Base-by-base conservation (phyloP, 345 rosid genomes). In the Pugionium cornutum region DNA sequence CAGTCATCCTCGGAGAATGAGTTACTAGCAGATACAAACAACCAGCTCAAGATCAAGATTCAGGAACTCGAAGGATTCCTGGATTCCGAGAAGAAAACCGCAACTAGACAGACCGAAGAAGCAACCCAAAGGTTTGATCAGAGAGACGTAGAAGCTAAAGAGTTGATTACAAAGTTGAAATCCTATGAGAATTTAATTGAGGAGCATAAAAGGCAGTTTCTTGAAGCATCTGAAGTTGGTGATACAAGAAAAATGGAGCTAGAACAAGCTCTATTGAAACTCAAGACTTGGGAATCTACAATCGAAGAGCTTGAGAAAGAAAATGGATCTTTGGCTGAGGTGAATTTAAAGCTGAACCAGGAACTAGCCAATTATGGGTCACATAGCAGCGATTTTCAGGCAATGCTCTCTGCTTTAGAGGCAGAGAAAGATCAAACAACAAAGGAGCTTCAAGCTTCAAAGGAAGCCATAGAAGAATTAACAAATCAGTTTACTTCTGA, bases 231-330 rank as follows among this genome's bases (percentile, higher is more conserved):
- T 26, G 70, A 45, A 9, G 58, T 76, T 60, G 69, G 87, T 70
- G 89, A 75, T 67, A 70, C 83, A 62, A 76, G 59, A 58, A 67
- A 81, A 72, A 25, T 58, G 31, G 89, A 85, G 86, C 76, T 87
- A 61, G 91, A 83, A 65, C 86, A 87, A 49, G 52, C 84, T 51
- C 67, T 78, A 37, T 62, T 4, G 41, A 84, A 84, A 62, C 40
- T 85, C 34, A 82, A 82, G 65, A 78, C 77, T 57, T 68, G 83
- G 37, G 89, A 88, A 78, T 70, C 69, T 51, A 58, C 78, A 44
- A 57, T 83, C 29, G 77, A 84, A 83, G 88, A 87, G 69, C 79
- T 85, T 61, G 91, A 86, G 54, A 88, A 77, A 67, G 92, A 84
- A 68, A 86, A 82, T 56, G 87, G 68, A 57, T 89, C 70, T 30